Evolutionary conservation across 2,329 filamentous ascomycete species (phyloP).

Genomic region (Aspergillus pseudoterreus): DNA sequence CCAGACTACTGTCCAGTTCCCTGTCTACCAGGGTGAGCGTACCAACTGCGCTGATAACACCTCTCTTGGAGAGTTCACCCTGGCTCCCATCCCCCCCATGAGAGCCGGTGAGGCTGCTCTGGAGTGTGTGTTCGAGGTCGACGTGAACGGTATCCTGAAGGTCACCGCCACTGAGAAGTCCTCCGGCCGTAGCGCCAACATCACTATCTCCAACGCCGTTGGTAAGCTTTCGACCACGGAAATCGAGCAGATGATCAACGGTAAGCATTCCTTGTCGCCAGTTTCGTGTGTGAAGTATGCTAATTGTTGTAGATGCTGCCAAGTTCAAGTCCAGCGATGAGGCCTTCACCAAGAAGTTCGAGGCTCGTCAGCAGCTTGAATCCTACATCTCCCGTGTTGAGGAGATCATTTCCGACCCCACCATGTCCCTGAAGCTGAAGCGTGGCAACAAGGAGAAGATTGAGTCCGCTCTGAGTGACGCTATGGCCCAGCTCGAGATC

Average conservation of each 20-base stretch:
- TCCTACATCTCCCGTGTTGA: constrained; percentile 98
- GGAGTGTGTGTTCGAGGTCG: constrained; percentile 98
- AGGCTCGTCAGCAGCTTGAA: constrained; percentile 98
- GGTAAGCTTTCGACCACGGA: constrained; percentile 92
- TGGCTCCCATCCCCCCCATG: constrained; percentile 82
- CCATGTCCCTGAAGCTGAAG: constrained; percentile 95
- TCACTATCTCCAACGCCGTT: constrained; percentile 99
- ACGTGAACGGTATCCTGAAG: constrained; percentile 99
- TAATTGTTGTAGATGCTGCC: constrained; percentile 65
- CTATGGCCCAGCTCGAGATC: constrained; percentile 95
- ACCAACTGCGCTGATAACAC: constrained; percentile 99
- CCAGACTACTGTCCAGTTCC: constrained; percentile 85
- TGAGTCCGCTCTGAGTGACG: constrained; percentile 91
- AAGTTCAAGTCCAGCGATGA: constrained; percentile 99
- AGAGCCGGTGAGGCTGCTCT: constrained; percentile 93
- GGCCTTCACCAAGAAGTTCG: constrained; percentile 98
- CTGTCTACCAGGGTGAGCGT: constrained; percentile 92
- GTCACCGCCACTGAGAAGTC: constrained; percentile 99
- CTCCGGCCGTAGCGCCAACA: constrained; percentile 96
- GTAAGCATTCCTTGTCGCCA: constrained; percentile 41
- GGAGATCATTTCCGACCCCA: constrained; percentile 97
- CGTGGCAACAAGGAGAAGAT: constrained; percentile 99
- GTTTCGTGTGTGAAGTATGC: background rate
- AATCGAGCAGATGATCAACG: constrained; percentile 97
- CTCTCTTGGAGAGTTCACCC: constrained; percentile 92